These are phyloP conservation scores for Straminergon stramineum DNA, from an alignment of 225 moss, liverwort and hornwort species.

Conservation along the genomic window DNA sequence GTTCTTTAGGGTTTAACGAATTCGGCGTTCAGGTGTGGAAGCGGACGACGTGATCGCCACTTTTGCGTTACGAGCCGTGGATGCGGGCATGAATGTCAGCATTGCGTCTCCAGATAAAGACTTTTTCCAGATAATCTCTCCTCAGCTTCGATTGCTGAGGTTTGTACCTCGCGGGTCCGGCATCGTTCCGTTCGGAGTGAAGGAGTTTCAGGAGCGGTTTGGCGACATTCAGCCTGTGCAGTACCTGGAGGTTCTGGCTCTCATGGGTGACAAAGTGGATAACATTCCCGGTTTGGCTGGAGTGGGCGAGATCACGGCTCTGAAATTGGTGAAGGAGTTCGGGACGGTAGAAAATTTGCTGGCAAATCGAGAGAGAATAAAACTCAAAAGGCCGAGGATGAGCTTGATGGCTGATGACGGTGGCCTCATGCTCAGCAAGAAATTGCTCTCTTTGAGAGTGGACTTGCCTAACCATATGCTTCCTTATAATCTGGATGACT, in stretches of 20 bases:
- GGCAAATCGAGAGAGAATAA: slow-evolving; percentile 28
- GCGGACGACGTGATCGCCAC: slow-evolving; percentile 61
- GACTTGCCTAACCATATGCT: slow-evolving; percentile 34
- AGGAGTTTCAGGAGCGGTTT: slow-evolving; percentile 46
- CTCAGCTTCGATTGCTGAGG: slow-evolving; percentile 27
- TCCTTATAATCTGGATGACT: slow-evolving; percentile 29
- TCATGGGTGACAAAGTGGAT: slow-evolving; percentile 49
- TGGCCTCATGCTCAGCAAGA: slow-evolving; percentile 34
- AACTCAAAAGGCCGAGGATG: slow-evolving; percentile 26
- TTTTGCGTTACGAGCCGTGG: slow-evolving; percentile 36
- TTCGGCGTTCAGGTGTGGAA: slow-evolving; percentile 27
- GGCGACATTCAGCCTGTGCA: slow-evolving; percentile 37
- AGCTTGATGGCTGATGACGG: slow-evolving; percentile 38
- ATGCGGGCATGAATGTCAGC: slow-evolving; percentile 33
- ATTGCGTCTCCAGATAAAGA: slow-evolving; percentile 56
- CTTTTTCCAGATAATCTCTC: slow-evolving; percentile 45
- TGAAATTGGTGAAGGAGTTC: slow-evolving; percentile 42
- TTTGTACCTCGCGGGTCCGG: slow-evolving; percentile 43
- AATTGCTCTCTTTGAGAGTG: slow-evolving; percentile 25
- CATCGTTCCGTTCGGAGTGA: slow-evolving; percentile 34
- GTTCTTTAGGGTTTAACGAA: background rate
- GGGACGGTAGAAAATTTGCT: slow-evolving; percentile 35
- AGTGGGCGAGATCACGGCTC: slow-evolving; percentile 50
- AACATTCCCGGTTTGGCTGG: slow-evolving; percentile 44
- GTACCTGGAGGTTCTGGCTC: slow-evolving; percentile 36